These are phyloP conservation scores for Poteriospumella lacustris DNA, from an alignment of 108 stramenopile genomes.

Conservation along the genomic window DNA sequence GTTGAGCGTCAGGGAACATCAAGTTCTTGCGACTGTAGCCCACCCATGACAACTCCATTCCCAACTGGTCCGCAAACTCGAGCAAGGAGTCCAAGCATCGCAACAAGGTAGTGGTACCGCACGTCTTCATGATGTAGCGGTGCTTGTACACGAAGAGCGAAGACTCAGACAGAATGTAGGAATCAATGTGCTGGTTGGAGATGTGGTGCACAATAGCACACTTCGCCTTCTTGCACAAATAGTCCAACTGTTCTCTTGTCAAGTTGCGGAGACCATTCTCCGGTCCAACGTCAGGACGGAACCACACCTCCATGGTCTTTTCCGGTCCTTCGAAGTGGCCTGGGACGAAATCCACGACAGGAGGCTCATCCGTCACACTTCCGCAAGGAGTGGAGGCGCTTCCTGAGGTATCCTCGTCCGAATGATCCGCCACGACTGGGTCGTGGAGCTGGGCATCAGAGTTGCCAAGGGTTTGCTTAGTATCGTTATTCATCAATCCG, in stretches of 20 bases:
- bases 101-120: constrained; percentile 97
- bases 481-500: background rate
- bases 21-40: constrained; percentile 98
- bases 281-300: constrained; percentile 54
- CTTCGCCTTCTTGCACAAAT: constrained; percentile 80
- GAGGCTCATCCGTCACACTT: background rate
- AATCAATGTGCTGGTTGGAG: constrained; percentile 87
- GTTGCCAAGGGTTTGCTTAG: background rate
- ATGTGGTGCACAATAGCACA: constrained; percentile 88
- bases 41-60: constrained; percentile 94
- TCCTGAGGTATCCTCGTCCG: background rate
- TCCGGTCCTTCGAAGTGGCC: constrained; percentile 62
- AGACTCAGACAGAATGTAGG: constrained; percentile 91
- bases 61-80: constrained; percentile 69
- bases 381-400: background rate
- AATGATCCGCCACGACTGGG: background rate
- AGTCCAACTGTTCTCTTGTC: constrained; percentile 69
- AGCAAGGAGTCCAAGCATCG: constrained; percentile 85
- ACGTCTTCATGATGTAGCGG: constrained; percentile 99
- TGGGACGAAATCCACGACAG: background rate
- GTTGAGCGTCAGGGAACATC: constrained; percentile 86
- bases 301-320: constrained; percentile 66
- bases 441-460: background rate
- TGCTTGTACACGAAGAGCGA: constrained; percentile 96
- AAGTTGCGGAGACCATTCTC: constrained; percentile 73